Percentiles rank a stretch among this genome's conserved stretches.
phyloP scores from a whole-genome alignment of 495 filamentous ascomycete species.

The Penicillium subrubescens region DNA sequence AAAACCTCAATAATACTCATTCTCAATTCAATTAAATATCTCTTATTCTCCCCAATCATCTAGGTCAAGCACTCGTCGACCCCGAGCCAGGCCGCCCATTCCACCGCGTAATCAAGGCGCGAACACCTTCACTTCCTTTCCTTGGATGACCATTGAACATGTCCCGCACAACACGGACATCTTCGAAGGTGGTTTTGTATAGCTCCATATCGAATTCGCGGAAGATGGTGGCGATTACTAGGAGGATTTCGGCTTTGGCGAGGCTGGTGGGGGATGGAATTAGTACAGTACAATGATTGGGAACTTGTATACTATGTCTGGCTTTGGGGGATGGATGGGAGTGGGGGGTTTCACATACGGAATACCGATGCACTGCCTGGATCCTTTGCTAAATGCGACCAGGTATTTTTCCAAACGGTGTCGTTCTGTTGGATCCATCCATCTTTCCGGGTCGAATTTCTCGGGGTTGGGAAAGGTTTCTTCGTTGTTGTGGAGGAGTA shows the following conservation, averaged over 20 bases:
- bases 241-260: conserved; percentile 37
- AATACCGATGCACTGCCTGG: conserved; percentile 53
- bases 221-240: conserved; percentile 31
- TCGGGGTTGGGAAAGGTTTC: conserved; percentile 43
- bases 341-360: conserved; percentile 28
- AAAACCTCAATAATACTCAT: background rate
- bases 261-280: conserved; percentile 23
- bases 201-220: conserved; percentile 37
- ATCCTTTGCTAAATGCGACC: conserved; percentile 51
- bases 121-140: conserved; percentile 16
- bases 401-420: conserved; percentile 47
- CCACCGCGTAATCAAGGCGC: conserved; percentile 11
- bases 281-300: conserved; percentile 3
- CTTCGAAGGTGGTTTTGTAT: conserved; percentile 38
- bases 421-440: conserved; percentile 33
- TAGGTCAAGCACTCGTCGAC: background rate
- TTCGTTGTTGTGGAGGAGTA: conserved; percentile 43
- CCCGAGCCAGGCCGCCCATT: background rate
- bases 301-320: background rate
- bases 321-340: background rate
- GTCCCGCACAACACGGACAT: conserved; percentile 27
- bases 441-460: conserved; percentile 48
- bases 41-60: background rate
- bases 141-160: conserved; percentile 22
- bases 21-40: background rate